Conservation (phyloP, 805 yeast species). For the Ogataea pini region DNA sequence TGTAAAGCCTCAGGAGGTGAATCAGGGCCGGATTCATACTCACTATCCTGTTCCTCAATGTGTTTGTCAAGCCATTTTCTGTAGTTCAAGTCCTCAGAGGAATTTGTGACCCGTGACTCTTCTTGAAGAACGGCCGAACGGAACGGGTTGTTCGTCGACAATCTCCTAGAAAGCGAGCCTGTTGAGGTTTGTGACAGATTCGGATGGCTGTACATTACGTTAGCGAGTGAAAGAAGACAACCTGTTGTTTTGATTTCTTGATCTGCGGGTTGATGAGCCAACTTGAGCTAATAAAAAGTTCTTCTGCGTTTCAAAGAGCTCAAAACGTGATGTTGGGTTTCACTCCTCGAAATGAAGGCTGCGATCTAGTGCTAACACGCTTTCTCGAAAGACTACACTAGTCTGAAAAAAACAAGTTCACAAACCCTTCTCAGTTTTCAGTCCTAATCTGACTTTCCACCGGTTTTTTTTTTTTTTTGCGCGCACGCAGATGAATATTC, state of each 20-base stretch:
- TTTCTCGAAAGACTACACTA: neutral
- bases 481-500: neutral
- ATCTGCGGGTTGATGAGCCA: neutral
- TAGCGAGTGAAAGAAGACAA: slow-evolving; percentile 1
- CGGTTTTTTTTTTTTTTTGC: slow-evolving; percentile 1
- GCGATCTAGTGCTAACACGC: neutral
- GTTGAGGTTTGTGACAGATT: slow-evolving; percentile 34
- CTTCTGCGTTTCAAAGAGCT: neutral
- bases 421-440: neutral
- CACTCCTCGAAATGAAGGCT: neutral
- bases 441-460: slow-evolving; percentile 1
- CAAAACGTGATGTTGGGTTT: no score
- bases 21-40: slow-evolving; percentile 25
- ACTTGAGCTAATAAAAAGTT: neutral
- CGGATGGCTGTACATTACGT: slow-evolving; percentile 33
- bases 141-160: slow-evolving; percentile 75
- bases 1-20: slow-evolving; percentile 4
- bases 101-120: slow-evolving; percentile 22
- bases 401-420: neutral
- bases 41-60: slow-evolving; percentile 36
- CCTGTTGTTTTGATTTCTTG: slow-evolving; percentile 1
- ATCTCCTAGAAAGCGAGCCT: slow-evolving; percentile 43
- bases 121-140: slow-evolving; percentile 46
- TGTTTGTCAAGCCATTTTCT: slow-evolving; percentile 55
- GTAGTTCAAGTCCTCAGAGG: slow-evolving; percentile 40